Conservation (phyloP, 345 rosid genomes). For the Schrenkiella parvula region DNA sequence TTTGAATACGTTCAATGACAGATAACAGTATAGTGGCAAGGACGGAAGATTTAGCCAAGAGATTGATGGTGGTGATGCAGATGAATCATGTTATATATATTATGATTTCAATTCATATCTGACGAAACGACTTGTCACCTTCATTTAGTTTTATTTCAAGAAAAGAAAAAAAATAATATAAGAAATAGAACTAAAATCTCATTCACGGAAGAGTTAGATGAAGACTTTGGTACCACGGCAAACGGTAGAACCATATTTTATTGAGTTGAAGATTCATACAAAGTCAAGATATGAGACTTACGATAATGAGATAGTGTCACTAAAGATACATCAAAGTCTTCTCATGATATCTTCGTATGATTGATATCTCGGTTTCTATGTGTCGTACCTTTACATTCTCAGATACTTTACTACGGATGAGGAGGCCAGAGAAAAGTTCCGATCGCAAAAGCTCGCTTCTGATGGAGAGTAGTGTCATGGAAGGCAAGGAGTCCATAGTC, state of each 20-base stretch:
- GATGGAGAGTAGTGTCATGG: conserved; percentile 30
- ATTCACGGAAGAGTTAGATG: background rate
- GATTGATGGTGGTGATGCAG: too few relatives aligned
- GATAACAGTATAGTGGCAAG: too few relatives aligned
- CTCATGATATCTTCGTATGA: background rate
- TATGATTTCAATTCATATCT: too few relatives aligned
- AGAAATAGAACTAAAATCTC: background rate
- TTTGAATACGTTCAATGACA: too few relatives aligned
- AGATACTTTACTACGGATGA: background rate
- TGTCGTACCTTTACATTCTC: background rate
- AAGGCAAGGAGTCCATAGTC: conserved; percentile 49
- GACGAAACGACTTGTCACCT: background rate
- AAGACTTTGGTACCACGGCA: background rate
- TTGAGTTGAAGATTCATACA: conserved; percentile 1
- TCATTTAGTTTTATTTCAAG: background rate
- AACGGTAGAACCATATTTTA: background rate
- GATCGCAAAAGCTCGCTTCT: conserved; percentile 58
- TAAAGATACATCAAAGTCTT: background rate
- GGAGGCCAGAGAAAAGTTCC: conserved; percentile 68
- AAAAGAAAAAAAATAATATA: background rate
- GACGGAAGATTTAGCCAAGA: too few relatives aligned
- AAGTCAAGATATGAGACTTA: too few relatives aligned
- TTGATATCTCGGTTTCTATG: background rate
- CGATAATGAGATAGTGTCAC: background rate
- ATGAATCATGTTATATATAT: too few relatives aligned